These are phyloP conservation scores for Pleurotus pulmonarius DNA, from an alignment of 768 basidiomycete genomes.

Conservation along the genomic window DNA sequence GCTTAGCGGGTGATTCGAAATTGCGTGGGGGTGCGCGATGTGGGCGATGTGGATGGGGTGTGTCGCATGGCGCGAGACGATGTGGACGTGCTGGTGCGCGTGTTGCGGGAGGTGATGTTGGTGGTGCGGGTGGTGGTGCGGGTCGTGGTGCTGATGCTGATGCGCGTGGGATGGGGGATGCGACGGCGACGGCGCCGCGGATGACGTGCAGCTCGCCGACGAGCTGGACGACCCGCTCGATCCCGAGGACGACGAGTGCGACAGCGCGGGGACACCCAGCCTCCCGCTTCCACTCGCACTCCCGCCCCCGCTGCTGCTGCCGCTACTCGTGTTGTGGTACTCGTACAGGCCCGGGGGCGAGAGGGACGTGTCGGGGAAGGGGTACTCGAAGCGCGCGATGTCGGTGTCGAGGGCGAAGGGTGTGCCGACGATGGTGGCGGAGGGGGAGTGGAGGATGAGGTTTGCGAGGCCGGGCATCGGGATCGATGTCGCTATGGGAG, in stretches of 20 bases:
- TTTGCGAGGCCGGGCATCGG: not conserved
- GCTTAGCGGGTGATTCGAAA: too few species aligned
- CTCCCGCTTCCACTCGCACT: not conserved
- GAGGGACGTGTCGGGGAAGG: conserved; percentile 20
- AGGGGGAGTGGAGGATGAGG: conserved; percentile 22
- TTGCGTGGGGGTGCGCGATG: not conserved
- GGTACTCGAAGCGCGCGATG: conserved; percentile 27
- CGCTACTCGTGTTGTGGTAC: too few species aligned
- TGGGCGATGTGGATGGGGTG: not conserved
- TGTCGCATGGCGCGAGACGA: not conserved
- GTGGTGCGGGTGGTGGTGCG: too few species aligned
- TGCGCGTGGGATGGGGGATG: too few species aligned
- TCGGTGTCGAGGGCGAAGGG: conserved; percentile 27
- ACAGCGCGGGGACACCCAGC: not conserved
- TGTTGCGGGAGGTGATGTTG: too few species aligned
- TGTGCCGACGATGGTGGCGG: conserved; percentile 26
- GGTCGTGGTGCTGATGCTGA: too few species aligned
- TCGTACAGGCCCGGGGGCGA: not conserved
- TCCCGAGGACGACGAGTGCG: not conserved
- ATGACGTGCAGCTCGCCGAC: too few species aligned
- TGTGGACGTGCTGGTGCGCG: too few species aligned
- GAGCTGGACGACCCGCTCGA: too few species aligned
- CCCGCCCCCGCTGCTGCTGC: too few species aligned
- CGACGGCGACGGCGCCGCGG: too few species aligned
- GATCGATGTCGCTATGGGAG: not conserved